Evolutionary conservation across 306 rosid species (phyloP).

Genomic region (Castanea crenata): DNA sequence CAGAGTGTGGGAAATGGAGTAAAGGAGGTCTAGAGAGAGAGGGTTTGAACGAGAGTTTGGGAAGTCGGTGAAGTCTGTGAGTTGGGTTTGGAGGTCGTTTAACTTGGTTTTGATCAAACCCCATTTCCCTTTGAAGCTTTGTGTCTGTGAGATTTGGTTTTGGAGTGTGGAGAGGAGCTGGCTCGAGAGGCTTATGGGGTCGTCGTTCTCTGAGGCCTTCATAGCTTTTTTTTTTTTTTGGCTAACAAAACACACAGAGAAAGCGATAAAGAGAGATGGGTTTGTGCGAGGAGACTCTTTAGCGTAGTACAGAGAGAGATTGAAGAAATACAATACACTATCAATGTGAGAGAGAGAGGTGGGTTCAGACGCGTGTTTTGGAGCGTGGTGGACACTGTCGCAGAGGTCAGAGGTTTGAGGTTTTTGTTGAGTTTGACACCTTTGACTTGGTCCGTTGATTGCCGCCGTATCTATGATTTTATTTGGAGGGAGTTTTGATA

Average conservation of each 20-base stretch:
- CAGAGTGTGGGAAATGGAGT: slow-evolving; percentile 46
- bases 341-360: too few relatives aligned
- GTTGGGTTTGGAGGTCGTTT: slow-evolving; percentile 60
- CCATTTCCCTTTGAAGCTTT: slow-evolving; percentile 76
- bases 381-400: too few relatives aligned
- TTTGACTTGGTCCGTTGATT: too few relatives aligned
- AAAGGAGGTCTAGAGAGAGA: slow-evolving; percentile 66
- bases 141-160: slow-evolving; percentile 46
- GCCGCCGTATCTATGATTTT: too few relatives aligned
- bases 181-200: slow-evolving; percentile 33
- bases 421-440: too few relatives aligned
- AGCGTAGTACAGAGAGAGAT: too few relatives aligned
- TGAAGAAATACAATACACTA: too few relatives aligned
- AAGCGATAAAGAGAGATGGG: background rate
- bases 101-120: slow-evolving; percentile 55
- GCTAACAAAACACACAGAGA: background rate
- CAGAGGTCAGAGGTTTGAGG: too few relatives aligned
- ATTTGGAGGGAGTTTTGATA: too few relatives aligned
- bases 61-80: slow-evolving; percentile 56
- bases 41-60: slow-evolving; percentile 48
- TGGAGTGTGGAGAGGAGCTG: slow-evolving; percentile 38
- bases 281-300: too few relatives aligned
- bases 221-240: slow-evolving; percentile 25
- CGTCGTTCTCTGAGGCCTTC: slow-evolving; percentile 54
- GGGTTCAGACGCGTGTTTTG: too few relatives aligned